phyloP scores from a whole-genome alignment of 2,329 filamentous ascomycete species.

The Stylonectria norvegica region DNA sequence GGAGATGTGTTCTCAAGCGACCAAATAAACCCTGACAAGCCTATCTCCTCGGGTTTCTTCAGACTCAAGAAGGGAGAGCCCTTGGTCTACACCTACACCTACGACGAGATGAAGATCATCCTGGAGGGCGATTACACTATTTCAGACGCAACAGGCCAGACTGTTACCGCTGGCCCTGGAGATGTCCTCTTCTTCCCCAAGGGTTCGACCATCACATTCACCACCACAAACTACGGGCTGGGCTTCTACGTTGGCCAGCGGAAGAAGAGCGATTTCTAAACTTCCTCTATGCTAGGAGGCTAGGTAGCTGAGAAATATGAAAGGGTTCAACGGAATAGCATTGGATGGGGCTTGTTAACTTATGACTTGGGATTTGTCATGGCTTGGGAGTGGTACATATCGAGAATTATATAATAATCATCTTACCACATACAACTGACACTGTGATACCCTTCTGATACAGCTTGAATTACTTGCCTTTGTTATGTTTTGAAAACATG shows the following conservation, averaged over 20 bases:
- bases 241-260: constrained; percentile 54
- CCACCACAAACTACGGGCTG: constrained; percentile 57
- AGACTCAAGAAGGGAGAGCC: constrained; percentile 64
- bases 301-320: too few species aligned
- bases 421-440: too few species aligned
- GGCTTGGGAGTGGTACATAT: too few species aligned
- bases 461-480: too few species aligned
- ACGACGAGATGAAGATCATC: constrained; percentile 73
- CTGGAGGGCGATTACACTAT: constrained; percentile 65
- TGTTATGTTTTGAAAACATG: too few species aligned
- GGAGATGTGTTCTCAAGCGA: constrained; percentile 60
- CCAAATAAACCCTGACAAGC: constrained; percentile 52
- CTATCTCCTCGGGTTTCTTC: constrained; percentile 63
- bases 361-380: too few species aligned
- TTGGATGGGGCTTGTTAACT: too few species aligned
- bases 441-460: too few species aligned
- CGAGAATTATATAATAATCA: too few species aligned
- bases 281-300: too few species aligned
- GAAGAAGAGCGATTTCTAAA: constrained; percentile 31
- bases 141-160: constrained; percentile 57
- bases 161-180: constrained; percentile 56
- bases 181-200: constrained; percentile 69
- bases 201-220: constrained; percentile 64
- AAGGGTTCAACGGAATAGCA: too few species aligned
- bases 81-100: constrained; percentile 65